These are phyloP conservation scores for Vigna reflexopilosa DNA, from an alignment of 306 rosid genomes.

Conservation along the genomic window DNA sequence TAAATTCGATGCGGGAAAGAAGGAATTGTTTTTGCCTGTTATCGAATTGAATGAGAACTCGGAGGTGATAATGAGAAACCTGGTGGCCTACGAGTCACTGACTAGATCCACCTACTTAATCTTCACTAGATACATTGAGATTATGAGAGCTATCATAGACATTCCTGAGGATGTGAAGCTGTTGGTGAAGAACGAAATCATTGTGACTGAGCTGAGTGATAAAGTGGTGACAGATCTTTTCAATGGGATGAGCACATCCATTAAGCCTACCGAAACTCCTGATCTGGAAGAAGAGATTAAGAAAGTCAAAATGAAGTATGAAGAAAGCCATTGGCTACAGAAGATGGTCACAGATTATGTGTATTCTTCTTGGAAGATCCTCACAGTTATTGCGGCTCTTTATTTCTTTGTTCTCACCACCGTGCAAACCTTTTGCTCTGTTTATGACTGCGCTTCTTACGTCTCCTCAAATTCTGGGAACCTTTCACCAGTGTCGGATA, in stretches of 20 bases:
- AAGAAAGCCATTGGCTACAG: neutral
- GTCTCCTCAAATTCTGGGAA: neutral
- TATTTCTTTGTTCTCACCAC: slow-evolving; percentile 23
- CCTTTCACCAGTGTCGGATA: neutral
- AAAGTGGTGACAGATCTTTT: slow-evolving; percentile 7
- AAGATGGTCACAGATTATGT: neutral
- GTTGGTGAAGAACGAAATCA: neutral
- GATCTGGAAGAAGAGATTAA: neutral
- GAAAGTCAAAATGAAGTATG: neutral
- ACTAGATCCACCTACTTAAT: neutral
- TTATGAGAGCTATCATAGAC: slow-evolving; percentile 40
- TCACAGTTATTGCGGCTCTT: neutral
- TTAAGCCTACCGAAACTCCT: neutral
- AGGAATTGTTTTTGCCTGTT: slow-evolving; percentile 12
- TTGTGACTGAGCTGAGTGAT: slow-evolving; percentile 1
- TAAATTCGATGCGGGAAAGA: neutral
- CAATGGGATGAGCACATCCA: slow-evolving; percentile 24
- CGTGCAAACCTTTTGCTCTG: slow-evolving; percentile 33
- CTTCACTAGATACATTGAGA: slow-evolving; percentile 19
- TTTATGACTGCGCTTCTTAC: neutral
- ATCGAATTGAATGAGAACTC: neutral
- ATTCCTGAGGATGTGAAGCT: slow-evolving; percentile 35
- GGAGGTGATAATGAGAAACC: slow-evolving; percentile 4
- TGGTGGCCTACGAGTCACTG: neutral
- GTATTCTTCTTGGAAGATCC: neutral